Evolutionary conservation across 2,329 filamentous ascomycete genomes (phyloP).

Genomic region (Eurotiales sp.): DNA sequence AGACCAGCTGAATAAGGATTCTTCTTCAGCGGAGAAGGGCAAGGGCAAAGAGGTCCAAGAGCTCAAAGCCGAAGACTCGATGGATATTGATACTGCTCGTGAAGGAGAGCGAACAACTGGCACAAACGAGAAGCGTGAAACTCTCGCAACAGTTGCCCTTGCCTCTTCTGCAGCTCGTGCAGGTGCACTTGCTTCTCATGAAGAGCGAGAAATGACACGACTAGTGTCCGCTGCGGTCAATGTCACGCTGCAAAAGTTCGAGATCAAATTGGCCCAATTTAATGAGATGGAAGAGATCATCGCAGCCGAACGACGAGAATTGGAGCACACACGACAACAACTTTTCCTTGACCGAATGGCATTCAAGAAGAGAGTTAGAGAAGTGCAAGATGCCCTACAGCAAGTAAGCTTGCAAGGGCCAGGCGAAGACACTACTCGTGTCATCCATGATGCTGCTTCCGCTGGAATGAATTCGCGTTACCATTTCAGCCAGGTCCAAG

Average conservation of each 20-base stretch:
- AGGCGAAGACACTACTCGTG: slow-evolving; percentile 37
- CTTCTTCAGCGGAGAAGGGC: slow-evolving; percentile 41
- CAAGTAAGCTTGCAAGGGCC: slow-evolving; percentile 39
- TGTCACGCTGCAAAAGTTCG: slow-evolving; percentile 88
- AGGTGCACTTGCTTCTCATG: slow-evolving; percentile 85
- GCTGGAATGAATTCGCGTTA: slow-evolving; percentile 37
- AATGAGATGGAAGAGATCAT: slow-evolving; percentile 91
- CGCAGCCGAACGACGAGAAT: slow-evolving; percentile 84
- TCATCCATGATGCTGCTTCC: slow-evolving; percentile 32
- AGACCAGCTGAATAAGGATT: slow-evolving; percentile 67
- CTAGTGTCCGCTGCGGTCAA: slow-evolving; percentile 91
- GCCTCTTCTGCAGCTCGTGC: slow-evolving; percentile 82
- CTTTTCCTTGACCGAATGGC: slow-evolving; percentile 87
- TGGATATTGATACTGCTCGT: slow-evolving; percentile 53
- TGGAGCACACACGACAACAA: slow-evolving; percentile 87
- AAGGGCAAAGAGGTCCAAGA: slow-evolving; percentile 45
- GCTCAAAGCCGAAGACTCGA: slow-evolving; percentile 55
- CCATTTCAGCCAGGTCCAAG: slow-evolving; percentile 36
- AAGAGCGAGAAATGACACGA: slow-evolving; percentile 93
- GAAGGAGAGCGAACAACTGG: slow-evolving; percentile 40
- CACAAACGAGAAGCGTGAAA: slow-evolving; percentile 44
- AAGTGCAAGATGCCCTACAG: slow-evolving; percentile 70
- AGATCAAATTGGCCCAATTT: slow-evolving; percentile 94
- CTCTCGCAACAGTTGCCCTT: slow-evolving; percentile 70
- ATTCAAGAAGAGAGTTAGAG: slow-evolving; percentile 81